These are phyloP conservation scores for Incumbomyces lentus DNA, from an alignment of 2,329 filamentous ascomycete genomes.

Conservation along the genomic window DNA sequence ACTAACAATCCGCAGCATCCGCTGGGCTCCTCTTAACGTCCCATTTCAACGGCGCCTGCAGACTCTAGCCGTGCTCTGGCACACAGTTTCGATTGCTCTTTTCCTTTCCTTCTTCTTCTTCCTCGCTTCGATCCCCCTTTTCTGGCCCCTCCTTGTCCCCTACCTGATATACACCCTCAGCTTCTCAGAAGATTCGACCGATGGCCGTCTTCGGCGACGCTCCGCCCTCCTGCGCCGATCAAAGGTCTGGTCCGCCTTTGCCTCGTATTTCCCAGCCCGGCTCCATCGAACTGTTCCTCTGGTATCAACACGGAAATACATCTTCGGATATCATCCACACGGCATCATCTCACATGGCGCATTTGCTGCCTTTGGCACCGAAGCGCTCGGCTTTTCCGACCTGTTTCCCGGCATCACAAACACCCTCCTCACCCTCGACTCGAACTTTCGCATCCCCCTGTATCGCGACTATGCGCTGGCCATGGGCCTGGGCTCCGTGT, in stretches of 20 bases:
- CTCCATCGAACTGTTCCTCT: conserved; percentile 78
- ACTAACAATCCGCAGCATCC: conserved; percentile 21
- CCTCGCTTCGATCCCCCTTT: conserved; percentile 79
- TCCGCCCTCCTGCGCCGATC: conserved; percentile 63
- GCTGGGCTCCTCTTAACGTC: conserved; percentile 72
- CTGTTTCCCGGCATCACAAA: conserved; percentile 95
- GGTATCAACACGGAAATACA: conserved; percentile 76
- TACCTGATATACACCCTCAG: conserved; percentile 72
- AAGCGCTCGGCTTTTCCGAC: conserved; percentile 73
- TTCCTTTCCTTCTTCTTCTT: conserved; percentile 77
- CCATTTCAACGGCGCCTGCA: conserved; percentile 62
- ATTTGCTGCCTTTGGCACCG: conserved; percentile 81
- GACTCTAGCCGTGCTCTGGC: conserved; percentile 66
- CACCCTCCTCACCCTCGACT: conserved; percentile 83
- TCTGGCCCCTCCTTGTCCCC: conserved; percentile 68
- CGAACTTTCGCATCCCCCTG: conserved; percentile 86
- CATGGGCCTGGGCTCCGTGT: conserved; percentile 80
- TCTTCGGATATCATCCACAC: conserved; percentile 94
- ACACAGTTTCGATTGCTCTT: conserved; percentile 60
- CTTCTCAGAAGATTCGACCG: conserved; percentile 64
- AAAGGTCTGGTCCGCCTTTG: conserved; percentile 77
- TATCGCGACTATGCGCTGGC: conserved; percentile 90
- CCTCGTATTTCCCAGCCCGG: conserved; percentile 80
- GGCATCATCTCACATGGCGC: conserved; percentile 97
- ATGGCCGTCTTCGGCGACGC: conserved; percentile 64